These are phyloP conservation scores for Tephrocybe sp. DNA, from an alignment of 768 basidiomycete genomes.

Conservation along the genomic window DNA sequence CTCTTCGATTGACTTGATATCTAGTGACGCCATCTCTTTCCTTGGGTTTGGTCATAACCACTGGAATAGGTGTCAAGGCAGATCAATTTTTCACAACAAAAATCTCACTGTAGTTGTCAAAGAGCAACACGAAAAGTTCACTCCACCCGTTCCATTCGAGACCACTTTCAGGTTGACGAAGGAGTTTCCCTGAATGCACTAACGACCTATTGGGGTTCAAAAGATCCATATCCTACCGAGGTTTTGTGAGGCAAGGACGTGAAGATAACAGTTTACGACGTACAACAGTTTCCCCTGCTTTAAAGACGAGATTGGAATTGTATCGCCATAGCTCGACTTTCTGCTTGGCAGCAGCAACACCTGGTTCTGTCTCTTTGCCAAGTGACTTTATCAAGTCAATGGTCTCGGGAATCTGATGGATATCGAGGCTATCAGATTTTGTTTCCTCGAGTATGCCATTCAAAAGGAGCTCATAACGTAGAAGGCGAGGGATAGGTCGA, in stretches of 20 bases:
- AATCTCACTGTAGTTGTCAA: slow-evolving; percentile 91
- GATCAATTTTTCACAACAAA: neutral
- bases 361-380: slow-evolving; percentile 85
- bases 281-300: slow-evolving; percentile 69
- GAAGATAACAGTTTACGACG: slow-evolving; percentile 12
- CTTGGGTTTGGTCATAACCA: slow-evolving; percentile 86
- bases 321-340: slow-evolving; percentile 91
- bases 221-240: slow-evolving; percentile 80
- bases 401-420: slow-evolving; percentile 77
- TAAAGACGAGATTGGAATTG: slow-evolving; percentile 76
- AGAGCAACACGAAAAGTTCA: slow-evolving; percentile 85
- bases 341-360: slow-evolving; percentile 79
- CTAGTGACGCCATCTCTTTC: slow-evolving; percentile 73
- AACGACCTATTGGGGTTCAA: slow-evolving; percentile 79
- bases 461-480: slow-evolving; percentile 86
- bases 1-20: slow-evolving; percentile 60
- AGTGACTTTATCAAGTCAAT: slow-evolving; percentile 84
- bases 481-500: slow-evolving; percentile 84
- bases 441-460: slow-evolving; percentile 79
- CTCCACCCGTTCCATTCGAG: slow-evolving; percentile 89
- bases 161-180: slow-evolving; percentile 85
- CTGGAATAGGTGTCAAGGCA: slow-evolving; percentile 36
- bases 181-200: slow-evolving; percentile 78
- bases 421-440: slow-evolving; percentile 73
- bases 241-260: neutral